Base-by-base conservation (phyloP, 1,284 basidiomycete species). In the Ceraceosorus guamensis region DNA sequence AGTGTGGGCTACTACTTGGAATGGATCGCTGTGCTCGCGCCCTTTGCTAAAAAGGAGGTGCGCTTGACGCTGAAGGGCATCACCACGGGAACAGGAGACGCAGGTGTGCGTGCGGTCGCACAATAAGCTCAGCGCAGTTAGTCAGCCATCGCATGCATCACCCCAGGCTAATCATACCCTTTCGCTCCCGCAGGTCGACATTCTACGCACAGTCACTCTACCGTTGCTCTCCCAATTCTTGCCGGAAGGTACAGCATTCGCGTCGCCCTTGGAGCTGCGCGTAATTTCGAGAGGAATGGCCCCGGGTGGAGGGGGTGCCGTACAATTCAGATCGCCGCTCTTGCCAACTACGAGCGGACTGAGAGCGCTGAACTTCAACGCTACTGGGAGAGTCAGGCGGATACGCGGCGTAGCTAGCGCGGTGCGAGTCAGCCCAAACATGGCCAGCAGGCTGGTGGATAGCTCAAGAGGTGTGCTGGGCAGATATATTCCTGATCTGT, bases 401-500 rank as follows among this genome's bases (percentile, higher is more conserved):
- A 96, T 99, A 77, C 83, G 95, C 56, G 95, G 95, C 18, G 88
- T 98, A 47, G 88, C 95, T 85, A 68, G 63, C 5, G 67, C 72
- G 0, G 66, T 67, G 35, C 92, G 95, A 47, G 92, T 98, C 14
- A 92, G 86, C 60, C 93, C 95, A 16, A 92, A 98, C 73, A 90
- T 98, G 75, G 91, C 92, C 2, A 97, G 96, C 77, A 84, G 95
- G 48, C 90, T 98, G 85, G 95, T 98, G 56, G 93, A 97, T 70
- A 83, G 91, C 1, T 85, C 90, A 8, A 84, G 95, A 45, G 88
- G 88, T 2, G 82, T 98, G 30, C 81, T 99, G 39, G 97, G 97
- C 73, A 85, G 92, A 4, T 97, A 89, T 77, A 95, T 98, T 60
- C 93, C 93, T 31, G 95, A 99, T 75, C 89, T 97, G 33, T 97